Base-by-base conservation (phyloP, 495 filamentous ascomycete genomes). In the Trichoderma orchidacearum region DNA sequence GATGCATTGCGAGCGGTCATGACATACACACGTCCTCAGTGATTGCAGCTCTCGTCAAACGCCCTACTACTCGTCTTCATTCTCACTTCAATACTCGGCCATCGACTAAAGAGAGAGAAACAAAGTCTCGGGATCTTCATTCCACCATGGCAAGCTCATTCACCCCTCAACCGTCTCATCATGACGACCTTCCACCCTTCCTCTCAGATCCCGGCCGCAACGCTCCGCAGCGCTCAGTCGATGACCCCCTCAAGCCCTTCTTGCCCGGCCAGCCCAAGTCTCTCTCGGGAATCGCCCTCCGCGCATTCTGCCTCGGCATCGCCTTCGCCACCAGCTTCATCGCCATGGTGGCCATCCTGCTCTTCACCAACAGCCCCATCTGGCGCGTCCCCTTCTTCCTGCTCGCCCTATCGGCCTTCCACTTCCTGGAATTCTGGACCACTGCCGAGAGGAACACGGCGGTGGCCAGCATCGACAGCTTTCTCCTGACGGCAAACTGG, bases 341-440 rank as follows among this genome's bases (percentile, higher is more conserved):
- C 21, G 30, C 75, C 3, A 76, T 80, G 15, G 45, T 70, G 35
- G 50, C 61, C 65, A 63, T 74, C 64, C 59, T 75, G 59, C 51
- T 66, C 58, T 66, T 57, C 62, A 64, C 63, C 29, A 48, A 66
- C 28, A 64, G 68, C 28, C 74, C 79, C 0, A 76, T 91, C 59
- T 96, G 91, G 90, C 87, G 93, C 58, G 66, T 85, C 1, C 83
- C 89, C 17, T 85, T 89, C 75, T 95, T 98, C 73, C 61, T 90
- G 64, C 70, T 76, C 50, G 68, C 82, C 27, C 83, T 98, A 56
- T 81, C 84, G 15, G 65, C 85, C 55, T 96, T 96, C 78, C 93
- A 98, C 71, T 95, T 95, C 73, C 85, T 98, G 69, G 93, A 98
- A 71, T 98, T 87, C 77, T 92, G 79, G 74, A 85, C 82, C 51